Conservation (phyloP, 31 red algal species). For the Endocladia muricata region DNA sequence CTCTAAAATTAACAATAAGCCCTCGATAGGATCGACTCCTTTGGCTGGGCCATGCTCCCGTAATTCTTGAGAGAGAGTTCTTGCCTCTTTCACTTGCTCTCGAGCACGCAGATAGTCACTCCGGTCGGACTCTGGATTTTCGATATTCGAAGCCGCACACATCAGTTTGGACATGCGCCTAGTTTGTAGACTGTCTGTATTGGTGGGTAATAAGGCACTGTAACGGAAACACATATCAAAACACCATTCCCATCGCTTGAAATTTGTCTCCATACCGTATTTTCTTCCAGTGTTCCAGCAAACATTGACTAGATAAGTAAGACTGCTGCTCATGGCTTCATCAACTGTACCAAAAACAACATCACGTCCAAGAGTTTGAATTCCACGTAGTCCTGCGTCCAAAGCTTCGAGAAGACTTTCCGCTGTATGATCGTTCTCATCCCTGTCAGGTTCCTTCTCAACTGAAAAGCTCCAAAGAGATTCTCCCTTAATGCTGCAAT, state of each 20-base stretch:
- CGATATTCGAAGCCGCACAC: conserved; percentile 46
- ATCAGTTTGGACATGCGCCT: conserved; percentile 50
- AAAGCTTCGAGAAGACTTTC: conserved; percentile 9
- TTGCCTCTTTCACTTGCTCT: conserved; percentile 26
- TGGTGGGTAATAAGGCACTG: conserved; percentile 3
- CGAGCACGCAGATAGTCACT: conserved; percentile 17
- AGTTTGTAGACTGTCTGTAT: conserved; percentile 24
- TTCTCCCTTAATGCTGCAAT: background rate
- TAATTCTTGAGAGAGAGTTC: conserved; percentile 15
- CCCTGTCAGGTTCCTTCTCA: background rate
- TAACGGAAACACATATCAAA: conserved; percentile 42
- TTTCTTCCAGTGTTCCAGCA: conserved; percentile 48
- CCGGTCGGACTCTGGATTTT: conserved; percentile 20
- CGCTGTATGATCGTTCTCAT: background rate
- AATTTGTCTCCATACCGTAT: conserved; percentile 7
- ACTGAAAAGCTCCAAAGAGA: background rate
- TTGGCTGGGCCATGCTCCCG: background rate
- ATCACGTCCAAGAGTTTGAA: conserved; percentile 22
- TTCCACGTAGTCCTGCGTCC: conserved; percentile 14
- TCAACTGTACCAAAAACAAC: conserved; percentile 33
- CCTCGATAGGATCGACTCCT: conserved; percentile 37
- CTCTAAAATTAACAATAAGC: conserved; percentile 40
- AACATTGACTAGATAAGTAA: conserved; percentile 43
- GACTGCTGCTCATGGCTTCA: background rate
- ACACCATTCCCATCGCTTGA: conserved; percentile 20